These are phyloP conservation scores for Macadamia integrifolia DNA, from an alignment of 164 flowering plant species.

Conservation along the genomic window DNA sequence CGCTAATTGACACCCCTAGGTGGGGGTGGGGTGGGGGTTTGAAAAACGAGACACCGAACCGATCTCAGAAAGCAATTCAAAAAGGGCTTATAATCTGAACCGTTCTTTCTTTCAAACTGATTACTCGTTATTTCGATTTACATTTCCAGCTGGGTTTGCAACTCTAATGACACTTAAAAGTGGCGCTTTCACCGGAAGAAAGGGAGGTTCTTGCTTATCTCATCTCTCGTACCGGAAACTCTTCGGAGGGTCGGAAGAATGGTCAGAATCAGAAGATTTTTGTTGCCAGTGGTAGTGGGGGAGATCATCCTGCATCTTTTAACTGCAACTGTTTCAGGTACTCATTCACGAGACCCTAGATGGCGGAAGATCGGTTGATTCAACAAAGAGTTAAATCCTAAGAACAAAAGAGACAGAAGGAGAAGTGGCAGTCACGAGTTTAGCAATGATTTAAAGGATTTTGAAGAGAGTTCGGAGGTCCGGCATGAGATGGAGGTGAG, in stretches of 20 bases:
- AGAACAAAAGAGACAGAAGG: slow-evolving; percentile 24
- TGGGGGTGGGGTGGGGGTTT: no score
- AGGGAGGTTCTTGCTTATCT: slow-evolving; percentile 54
- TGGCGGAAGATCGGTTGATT: slow-evolving; percentile 50
- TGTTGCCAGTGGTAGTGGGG: not conserved
- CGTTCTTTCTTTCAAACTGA: no score
- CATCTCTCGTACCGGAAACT: slow-evolving; percentile 23
- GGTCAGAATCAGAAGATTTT: no score
- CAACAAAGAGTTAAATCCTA: slow-evolving; percentile 13
- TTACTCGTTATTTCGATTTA: no score
- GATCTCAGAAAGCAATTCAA: no score
- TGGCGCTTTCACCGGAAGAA: slow-evolving; percentile 43
- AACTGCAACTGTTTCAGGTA: slow-evolving; percentile 45
- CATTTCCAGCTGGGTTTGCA: slow-evolving; percentile 5
- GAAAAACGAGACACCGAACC: no score
- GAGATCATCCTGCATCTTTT: slow-evolving; percentile 31
- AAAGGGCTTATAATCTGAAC: no score
- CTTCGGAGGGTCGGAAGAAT: not conserved
- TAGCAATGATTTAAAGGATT: not conserved
- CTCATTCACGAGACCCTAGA: slow-evolving; percentile 77
- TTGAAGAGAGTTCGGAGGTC: not conserved
- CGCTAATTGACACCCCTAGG: no score
- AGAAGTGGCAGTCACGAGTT: slow-evolving; percentile 7
- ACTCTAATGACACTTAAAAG: slow-evolving; percentile 42
- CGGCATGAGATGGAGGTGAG: slow-evolving; percentile 1